phyloP scores from a whole-genome alignment of 305 asterid species.

The Coffea humblotiana region DNA sequence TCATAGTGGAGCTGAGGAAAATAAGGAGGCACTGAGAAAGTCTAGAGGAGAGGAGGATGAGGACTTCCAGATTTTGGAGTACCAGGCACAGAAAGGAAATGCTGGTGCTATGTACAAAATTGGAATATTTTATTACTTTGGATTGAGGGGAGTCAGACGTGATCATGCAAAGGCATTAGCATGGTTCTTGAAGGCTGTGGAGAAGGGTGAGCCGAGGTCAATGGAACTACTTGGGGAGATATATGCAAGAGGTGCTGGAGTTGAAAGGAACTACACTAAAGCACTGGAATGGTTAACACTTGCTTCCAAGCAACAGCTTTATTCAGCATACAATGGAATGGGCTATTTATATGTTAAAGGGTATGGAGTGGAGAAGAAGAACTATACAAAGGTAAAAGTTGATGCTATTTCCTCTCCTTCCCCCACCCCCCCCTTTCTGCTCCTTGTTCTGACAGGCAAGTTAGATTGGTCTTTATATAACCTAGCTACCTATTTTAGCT shows the following conservation, averaged over 20 bases:
- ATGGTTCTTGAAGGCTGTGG: constrained; percentile 91
- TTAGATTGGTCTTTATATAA: neutral
- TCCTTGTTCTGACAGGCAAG: neutral
- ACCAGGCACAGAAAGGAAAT: constrained; percentile 93
- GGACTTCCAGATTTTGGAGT: constrained; percentile 93
- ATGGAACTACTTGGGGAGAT: constrained; percentile 99
- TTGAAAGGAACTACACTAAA: constrained; percentile 85
- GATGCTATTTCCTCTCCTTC: neutral
- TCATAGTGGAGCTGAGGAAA: constrained; percentile 93
- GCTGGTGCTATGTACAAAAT: constrained; percentile 94
- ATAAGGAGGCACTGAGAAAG: constrained; percentile 87
- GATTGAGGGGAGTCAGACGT: constrained; percentile 89
- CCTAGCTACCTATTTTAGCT: neutral
- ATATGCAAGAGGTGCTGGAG: constrained; percentile 94
- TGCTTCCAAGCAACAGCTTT: constrained; percentile 84
- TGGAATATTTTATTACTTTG: constrained; percentile 87
- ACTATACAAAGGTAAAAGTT: constrained; percentile 65
- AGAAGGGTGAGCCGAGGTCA: constrained; percentile 87
- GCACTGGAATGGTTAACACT: constrained; percentile 94
- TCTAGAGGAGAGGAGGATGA: constrained; percentile 98
- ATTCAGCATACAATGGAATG: constrained; percentile 94
- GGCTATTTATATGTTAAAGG: constrained; percentile 95
- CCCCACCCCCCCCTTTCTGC: neutral
- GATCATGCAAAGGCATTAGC: constrained; percentile 81
- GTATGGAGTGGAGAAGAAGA: constrained; percentile 89